Base-by-base conservation (phyloP, 2,329 filamentous ascomycete genomes). In the Fusarium sp. region DNA sequence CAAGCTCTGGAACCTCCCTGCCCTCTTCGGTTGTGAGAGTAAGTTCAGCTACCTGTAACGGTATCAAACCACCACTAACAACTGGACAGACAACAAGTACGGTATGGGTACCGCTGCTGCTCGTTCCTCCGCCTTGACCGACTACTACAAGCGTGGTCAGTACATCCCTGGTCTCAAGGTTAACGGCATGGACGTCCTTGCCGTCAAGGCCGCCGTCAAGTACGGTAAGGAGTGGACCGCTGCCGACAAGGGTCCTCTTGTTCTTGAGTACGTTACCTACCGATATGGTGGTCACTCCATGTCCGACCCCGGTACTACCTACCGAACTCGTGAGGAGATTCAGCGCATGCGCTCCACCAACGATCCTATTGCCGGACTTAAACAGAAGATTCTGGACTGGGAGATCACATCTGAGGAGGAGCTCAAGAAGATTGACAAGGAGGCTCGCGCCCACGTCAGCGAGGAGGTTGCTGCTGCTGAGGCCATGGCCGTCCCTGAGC, bases 71-170 rank as follows among this genome's bases (percentile, higher is more conserved):
- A 36, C 55, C 23, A 56, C 63, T 73, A 43, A 70, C 55, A 17
- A n/a, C 38, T 21, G 34, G 26, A 26, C 19, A 97, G 94, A 99
- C 89, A 99, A 99, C 91, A 99, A 99, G 85, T 99, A 99, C 81
- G 96, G 96, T 81, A 99, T 99, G 96, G 96, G 96, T 83, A 99
- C 96, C 68, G 92, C 96, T 65, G 95, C 96, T 73, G 91, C 91
- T 82, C 94, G 96, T 76, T 94, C 96, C 65, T 95, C 96, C 63
- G 96, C 96, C 75, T 84, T 97, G 79, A 98, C 96, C 81, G 96
- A 99, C 82, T 99, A 99, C 90, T 98, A 99, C 89, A 98, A 98
- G 91, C 95, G 96, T 83, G 96, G 96, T 72, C 96, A 99, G 85
- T 99, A 98, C 87, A 99, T 99, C 73, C 95, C 96, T 59, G 96